Conservation (phyloP, 768 basidiomycete genomes). For the Agaricus subrufescens region DNA sequence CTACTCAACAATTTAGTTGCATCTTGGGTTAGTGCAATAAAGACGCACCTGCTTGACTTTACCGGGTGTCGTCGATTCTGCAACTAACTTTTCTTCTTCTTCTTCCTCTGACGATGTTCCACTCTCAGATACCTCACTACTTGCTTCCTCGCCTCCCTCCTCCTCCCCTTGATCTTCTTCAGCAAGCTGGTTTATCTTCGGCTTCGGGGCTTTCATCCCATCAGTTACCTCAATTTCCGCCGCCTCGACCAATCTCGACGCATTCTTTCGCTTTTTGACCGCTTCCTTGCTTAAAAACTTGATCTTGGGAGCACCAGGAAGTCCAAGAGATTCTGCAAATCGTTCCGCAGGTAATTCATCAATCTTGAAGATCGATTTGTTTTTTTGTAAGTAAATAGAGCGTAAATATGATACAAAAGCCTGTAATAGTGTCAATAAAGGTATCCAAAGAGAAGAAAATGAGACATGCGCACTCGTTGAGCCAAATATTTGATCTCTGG, state of each 20-base stretch:
- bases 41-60: constrained; percentile 38
- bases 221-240: constrained; percentile 24
- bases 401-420: constrained; percentile 95
- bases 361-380: constrained; percentile 90
- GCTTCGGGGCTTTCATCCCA: constrained; percentile 12
- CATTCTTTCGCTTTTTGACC: constrained; percentile 76
- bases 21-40: neutral
- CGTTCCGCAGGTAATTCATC: constrained; percentile 75
- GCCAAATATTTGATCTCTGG: constrained; percentile 97
- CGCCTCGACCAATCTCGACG: constrained; percentile 40
- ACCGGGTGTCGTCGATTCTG: constrained; percentile 4
- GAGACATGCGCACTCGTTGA: constrained; percentile 62
- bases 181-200: neutral
- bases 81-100: constrained; percentile 14
- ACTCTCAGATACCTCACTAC: constrained; percentile 13
- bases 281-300: constrained; percentile 72
- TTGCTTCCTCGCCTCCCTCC: constrained; percentile 25
- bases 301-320: constrained; percentile 94
- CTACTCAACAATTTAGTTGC: constrained; percentile 16
- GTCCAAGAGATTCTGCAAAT: constrained; percentile 85
- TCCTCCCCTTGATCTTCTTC: constrained; percentile 15
- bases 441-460: neutral
- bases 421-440: constrained; percentile 32
- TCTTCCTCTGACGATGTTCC: constrained; percentile 23
- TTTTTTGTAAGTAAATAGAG: constrained; percentile 88